Evolutionary conservation across 169 alveolate species (phyloP).

Genomic region (Plasmodium billcollinsi): DNA sequence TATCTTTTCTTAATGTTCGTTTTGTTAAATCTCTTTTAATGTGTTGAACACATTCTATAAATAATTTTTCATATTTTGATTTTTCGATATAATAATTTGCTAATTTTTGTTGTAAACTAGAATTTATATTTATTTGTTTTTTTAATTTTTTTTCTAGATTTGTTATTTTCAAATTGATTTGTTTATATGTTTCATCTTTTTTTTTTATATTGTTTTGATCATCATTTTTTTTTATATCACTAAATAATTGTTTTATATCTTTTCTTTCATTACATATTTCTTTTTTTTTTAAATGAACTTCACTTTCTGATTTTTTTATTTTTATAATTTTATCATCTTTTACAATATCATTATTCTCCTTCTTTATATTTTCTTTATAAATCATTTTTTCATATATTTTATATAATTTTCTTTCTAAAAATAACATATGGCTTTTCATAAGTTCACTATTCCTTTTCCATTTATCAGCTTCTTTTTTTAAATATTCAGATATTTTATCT

Average conservation of each 20-base stretch:
- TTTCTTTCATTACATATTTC: conserved; percentile 16
- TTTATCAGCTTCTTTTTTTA: conserved; percentile 76
- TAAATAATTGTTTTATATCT: neutral
- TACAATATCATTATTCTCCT: conserved; percentile 1
- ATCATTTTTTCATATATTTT: conserved; percentile 46
- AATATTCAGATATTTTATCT: conserved; percentile 57
- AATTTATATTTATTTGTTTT: conserved; percentile 64
- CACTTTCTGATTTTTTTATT: conserved; percentile 1
- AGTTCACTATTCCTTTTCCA: conserved; percentile 75
- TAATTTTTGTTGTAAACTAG: conserved; percentile 61
- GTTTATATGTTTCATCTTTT: conserved; percentile 16
- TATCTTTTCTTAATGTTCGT: conserved; percentile 34
- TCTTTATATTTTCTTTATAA: conserved; percentile 17
- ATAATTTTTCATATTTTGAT: conserved; percentile 65
- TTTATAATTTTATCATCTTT: conserved; percentile 3
- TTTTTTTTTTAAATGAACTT: neutral
- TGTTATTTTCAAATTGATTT: conserved; percentile 31
- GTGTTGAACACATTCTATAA: conserved; percentile 50
- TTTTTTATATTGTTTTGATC: conserved; percentile 23
- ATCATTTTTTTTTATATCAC: conserved; percentile 17
- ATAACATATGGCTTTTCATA: conserved; percentile 67
- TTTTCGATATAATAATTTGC: conserved; percentile 61
- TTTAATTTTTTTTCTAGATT: conserved; percentile 72
- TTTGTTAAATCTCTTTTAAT: conserved; percentile 56
- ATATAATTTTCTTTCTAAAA: conserved; percentile 51